Evolutionary conservation across 225 moss, liverwort and hornwort species (phyloP).

Genomic region (Neckera pumila): DNA sequence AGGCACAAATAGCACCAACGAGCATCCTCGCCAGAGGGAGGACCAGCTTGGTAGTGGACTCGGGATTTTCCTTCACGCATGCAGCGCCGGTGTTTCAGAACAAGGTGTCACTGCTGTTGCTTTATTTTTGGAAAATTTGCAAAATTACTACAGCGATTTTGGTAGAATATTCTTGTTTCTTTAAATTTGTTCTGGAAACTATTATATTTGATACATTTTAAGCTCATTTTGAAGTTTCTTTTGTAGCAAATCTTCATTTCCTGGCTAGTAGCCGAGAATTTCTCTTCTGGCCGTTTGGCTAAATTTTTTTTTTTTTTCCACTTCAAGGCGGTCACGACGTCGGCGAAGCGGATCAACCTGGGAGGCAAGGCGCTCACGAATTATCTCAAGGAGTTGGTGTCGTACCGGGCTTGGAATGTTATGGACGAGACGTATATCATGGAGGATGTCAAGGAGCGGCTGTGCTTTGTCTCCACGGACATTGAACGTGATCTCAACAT

Average conservation of each 20-base stretch:
- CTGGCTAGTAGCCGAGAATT: not conserved
- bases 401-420: conserved; percentile 94
- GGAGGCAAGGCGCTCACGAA: conserved; percentile 97
- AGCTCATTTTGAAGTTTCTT: not conserved
- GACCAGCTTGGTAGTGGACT: conserved; percentile 86
- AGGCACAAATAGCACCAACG: conserved; percentile 34
- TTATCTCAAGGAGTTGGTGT: conserved; percentile 89
- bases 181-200: not conserved
- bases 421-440: conserved; percentile 97
- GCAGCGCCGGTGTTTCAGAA: conserved; percentile 76
- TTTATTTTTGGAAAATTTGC: not conserved
- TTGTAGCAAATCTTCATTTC: not conserved
- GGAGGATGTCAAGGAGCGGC: conserved; percentile 93
- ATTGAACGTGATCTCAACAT: conserved; percentile 65
- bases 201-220: not conserved
- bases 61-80: conserved; percentile 94
- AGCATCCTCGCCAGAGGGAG: conserved; percentile 66
- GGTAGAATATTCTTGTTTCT: not conserved
- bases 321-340: conserved; percentile 39
- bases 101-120: not conserved
- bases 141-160: not conserved
- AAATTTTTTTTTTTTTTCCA: too few species aligned
- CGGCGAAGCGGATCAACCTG: conserved; percentile 73
- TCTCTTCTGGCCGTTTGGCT: not conserved
- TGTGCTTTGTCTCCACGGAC: conserved; percentile 81